Evolutionary conservation across 2,329 filamentous ascomycete genomes (phyloP).

Genomic region (Fusarium phyllophilum): DNA sequence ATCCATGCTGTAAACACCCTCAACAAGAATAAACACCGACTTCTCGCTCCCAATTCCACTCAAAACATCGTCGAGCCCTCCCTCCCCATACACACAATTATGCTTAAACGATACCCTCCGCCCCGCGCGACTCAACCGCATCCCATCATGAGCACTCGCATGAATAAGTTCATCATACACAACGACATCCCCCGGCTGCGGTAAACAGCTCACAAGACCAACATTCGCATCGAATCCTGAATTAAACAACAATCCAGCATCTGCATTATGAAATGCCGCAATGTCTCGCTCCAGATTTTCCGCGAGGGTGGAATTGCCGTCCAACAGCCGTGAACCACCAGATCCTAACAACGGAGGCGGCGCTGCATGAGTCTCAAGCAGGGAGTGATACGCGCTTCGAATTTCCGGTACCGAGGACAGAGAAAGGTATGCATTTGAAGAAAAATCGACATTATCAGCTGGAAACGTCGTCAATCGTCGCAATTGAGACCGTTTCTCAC

Average conservation of each 20-base stretch:
- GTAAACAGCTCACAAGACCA: constrained; percentile 69
- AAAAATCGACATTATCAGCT: constrained; percentile 77
- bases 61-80: constrained; percentile 47
- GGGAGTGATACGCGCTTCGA: constrained; percentile 71
- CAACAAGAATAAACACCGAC: constrained; percentile 75
- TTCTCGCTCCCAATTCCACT: constrained; percentile 46
- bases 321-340: constrained; percentile 63
- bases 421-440: constrained; percentile 83
- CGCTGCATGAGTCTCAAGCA: constrained; percentile 42
- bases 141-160: constrained; percentile 82
- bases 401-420: constrained; percentile 64
- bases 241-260: constrained; percentile 62
- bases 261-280: constrained; percentile 58
- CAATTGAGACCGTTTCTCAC: constrained; percentile 50
- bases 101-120: constrained; percentile 64
- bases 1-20: constrained; percentile 85
- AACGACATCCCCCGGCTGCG: constrained; percentile 69
- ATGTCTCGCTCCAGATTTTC: constrained; percentile 59
- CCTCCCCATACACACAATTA: constrained; percentile 55
- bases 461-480: constrained; percentile 67
- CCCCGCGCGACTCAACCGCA: constrained; percentile 70
- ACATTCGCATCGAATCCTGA: constrained; percentile 75
- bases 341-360: constrained; percentile 54
- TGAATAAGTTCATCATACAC: constrained; percentile 82
- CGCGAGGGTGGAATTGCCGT: constrained; percentile 59